Conservation (phyloP, 2,329 filamentous ascomycete genomes). For the Truncatella angustata region DNA sequence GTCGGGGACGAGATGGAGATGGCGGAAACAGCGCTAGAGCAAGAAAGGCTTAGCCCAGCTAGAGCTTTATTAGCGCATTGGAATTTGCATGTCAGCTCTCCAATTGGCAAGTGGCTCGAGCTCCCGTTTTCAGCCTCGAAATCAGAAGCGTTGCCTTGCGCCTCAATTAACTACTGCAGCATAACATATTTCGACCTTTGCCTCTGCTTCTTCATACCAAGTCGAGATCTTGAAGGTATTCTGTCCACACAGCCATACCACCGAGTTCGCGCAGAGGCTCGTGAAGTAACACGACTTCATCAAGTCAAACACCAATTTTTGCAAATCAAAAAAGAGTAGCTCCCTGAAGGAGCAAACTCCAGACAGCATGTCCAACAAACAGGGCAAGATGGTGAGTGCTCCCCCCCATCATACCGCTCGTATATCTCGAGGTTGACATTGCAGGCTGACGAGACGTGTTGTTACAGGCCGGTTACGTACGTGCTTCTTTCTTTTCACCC, state of each 20-base stretch:
- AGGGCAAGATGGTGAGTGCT: conserved; percentile 96
- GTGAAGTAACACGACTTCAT: conserved; percentile 27
- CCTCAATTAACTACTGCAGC: too few species aligned
- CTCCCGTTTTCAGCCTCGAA: conserved; percentile 16
- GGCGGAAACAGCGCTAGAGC: neutral
- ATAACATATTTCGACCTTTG: conserved; percentile 10
- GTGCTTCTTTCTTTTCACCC: conserved; percentile 34
- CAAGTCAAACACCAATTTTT: conserved; percentile 42
- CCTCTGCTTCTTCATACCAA: conserved; percentile 26
- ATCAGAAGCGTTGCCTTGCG: conserved; percentile 3
- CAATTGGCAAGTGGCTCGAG: conserved; percentile 15
- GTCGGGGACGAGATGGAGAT: conserved; percentile 26
- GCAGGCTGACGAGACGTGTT: conserved; percentile 56
- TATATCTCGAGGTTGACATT: conserved; percentile 49
- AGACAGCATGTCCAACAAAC: conserved; percentile 77
- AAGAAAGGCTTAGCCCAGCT: neutral
- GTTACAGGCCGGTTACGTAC: conserved; percentile 67
- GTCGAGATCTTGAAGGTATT: conserved; percentile 41
- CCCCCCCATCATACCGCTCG: conserved; percentile 33
- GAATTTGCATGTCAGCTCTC: too few species aligned
- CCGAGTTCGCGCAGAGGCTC: conserved; percentile 37
- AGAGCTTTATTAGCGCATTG: neutral
- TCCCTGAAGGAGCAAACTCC: conserved; percentile 42
- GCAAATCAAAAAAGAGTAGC: conserved; percentile 24
- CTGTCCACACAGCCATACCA: conserved; percentile 30